These are phyloP conservation scores for Boletus barrowsii DNA, from an alignment of 768 basidiomycete genomes.

Conservation along the genomic window DNA sequence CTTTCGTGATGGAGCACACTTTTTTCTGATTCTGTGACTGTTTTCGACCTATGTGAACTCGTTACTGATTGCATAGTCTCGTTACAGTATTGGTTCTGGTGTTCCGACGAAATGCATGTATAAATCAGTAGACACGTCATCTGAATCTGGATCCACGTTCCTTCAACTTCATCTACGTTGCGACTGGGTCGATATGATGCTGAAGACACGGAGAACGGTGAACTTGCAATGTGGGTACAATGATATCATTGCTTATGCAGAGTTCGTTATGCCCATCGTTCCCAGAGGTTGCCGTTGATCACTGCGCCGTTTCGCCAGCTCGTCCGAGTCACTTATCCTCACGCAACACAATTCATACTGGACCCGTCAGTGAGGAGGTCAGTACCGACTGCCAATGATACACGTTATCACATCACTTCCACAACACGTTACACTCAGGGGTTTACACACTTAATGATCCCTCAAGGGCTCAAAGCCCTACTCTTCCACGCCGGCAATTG, in stretches of 20 bases:
- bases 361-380: conserved; percentile 93
- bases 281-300: conserved; percentile 11
- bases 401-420: conserved; percentile 15
- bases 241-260: conserved; percentile 70
- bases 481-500: conserved; percentile 74
- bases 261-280: conserved; percentile 47
- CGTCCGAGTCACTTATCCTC: conserved; percentile 74
- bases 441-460: conserved; percentile 92
- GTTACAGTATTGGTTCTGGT: not conserved
- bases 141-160: too few species aligned
- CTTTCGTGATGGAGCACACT: conserved; percentile 52
- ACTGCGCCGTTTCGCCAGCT: not conserved
- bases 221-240: conserved; percentile 89
- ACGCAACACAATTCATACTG: conserved; percentile 84
- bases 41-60: not conserved
- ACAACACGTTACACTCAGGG: conserved; percentile 37
- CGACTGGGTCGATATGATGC: too few species aligned
- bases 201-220: conserved; percentile 95
- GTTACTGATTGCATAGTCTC: conserved; percentile 2
- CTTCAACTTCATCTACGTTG: too few species aligned
- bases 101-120: too few species aligned
- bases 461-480: conserved; percentile 61
- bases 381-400: conserved; percentile 11
- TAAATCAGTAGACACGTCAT: too few species aligned
- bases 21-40: conserved; percentile 44